These are phyloP conservation scores for Erodium moschatum DNA, from an alignment of 441 rosid species.

Conservation along the genomic window DNA sequence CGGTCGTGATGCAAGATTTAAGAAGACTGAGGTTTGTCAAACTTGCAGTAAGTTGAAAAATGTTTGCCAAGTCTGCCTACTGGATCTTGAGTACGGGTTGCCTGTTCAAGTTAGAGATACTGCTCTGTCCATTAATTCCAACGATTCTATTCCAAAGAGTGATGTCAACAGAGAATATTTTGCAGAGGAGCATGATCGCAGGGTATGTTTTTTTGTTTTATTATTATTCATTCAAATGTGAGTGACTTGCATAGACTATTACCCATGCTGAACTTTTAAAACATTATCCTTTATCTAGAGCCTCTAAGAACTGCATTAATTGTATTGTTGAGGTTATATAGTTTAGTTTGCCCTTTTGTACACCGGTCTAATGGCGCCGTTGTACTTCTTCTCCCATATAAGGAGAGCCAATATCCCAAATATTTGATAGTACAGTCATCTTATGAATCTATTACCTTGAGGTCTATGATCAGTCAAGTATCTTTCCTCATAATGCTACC, in stretches of 20 bases:
- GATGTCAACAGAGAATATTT: slow-evolving; percentile 89
- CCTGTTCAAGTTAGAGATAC: slow-evolving; percentile 97
- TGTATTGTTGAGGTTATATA: neutral
- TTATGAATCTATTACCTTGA: neutral
- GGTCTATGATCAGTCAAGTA: neutral
- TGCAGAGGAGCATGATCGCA: slow-evolving; percentile 93
- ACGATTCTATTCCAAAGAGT: slow-evolving; percentile 87
- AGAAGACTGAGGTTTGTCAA: slow-evolving; percentile 85
- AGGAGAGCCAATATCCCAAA: neutral
- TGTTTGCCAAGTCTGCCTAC: slow-evolving; percentile 90
- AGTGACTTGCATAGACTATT: neutral
- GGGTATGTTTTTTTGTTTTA: slow-evolving; percentile 35
- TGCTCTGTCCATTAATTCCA: slow-evolving; percentile 67
- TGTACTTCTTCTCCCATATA: neutral
- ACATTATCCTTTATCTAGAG: neutral
- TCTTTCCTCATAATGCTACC: neutral
- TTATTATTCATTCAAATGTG: neutral
- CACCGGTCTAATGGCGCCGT: neutral
- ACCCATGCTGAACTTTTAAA: neutral
- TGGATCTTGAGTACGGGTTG: slow-evolving; percentile 90
- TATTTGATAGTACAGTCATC: neutral
- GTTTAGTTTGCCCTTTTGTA: neutral
- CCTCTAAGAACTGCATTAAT: neutral
- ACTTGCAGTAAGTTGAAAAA: slow-evolving; percentile 92
- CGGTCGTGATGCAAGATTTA: slow-evolving; percentile 84